Base-by-base conservation (phyloP, 1,139 yeast species). In the Hyphopichia fennica region DNA sequence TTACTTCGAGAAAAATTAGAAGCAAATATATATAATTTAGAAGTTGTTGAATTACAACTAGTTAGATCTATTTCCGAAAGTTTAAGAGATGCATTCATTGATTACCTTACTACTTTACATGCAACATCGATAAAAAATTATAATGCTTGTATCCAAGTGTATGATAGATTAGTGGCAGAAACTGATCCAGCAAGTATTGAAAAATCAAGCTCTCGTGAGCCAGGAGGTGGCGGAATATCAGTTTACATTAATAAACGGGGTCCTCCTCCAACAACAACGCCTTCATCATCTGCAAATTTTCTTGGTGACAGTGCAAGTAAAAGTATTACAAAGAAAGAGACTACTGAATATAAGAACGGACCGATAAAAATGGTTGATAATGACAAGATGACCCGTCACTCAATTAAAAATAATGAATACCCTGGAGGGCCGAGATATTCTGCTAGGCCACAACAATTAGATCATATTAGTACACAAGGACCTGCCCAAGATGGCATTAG, bases 41-140 rank as follows among this genome's bases (percentile, higher is more conserved):
- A 70, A 40, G 75, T 80, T 22, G 75, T 77, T 8, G 76, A 75
- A 45, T 70, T 67, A 29, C 86, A 81, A 51, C 67, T 72, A 40
- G 61, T 67, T 7, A 65, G 80, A 41, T 65, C 82, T 0, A 70
- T 81, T 16, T 63, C 69, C 31, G 65, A 58, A 17, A 72, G 72
- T 10, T 63, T 81, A 46, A 75, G 67, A 45, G 72, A 69, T 14
- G 56, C 80, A 1, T 55, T 79, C 8, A 54, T 62, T 16, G 80
- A 77, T 37, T 79, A 75, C 49, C 57, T 67, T 22, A 43, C 58
- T 22, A 57, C 70, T 19, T 52, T 77, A 33, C 71, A 68, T 45
- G 52, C 59, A n/a, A 53, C 63, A 10, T 61, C 75, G 3, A 42
- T 53, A 2, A 61, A 56, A 33, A 53, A 60, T 23, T 62, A 58